These are phyloP conservation scores for Aspergillus fijiensis DNA, from an alignment of 2,329 filamentous ascomycete genomes.

Conservation along the genomic window DNA sequence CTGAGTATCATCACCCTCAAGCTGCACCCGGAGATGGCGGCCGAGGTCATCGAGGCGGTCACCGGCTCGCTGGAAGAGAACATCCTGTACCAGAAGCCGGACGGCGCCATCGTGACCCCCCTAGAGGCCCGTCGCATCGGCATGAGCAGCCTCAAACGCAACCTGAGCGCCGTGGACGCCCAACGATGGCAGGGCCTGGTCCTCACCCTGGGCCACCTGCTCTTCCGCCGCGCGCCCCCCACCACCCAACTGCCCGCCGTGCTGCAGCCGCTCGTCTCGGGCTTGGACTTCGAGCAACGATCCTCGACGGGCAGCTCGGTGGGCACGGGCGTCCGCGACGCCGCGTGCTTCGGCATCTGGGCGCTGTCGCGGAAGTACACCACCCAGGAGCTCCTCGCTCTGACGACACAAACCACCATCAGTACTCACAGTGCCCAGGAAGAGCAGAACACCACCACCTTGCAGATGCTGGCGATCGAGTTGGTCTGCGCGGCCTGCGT, in stretches of 20 bases:
- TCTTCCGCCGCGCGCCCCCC: conserved; percentile 81
- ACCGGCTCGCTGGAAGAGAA: conserved; percentile 67
- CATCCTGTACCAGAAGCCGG: conserved; percentile 55
- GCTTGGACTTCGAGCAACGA: conserved; percentile 84
- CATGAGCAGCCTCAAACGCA: conserved; percentile 45
- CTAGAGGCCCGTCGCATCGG: conserved; percentile 33
- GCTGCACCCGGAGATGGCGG: conserved; percentile 75
- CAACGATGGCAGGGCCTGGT: conserved; percentile 91
- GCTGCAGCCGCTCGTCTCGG: conserved; percentile 72
- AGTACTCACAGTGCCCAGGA: conserved; percentile 29
- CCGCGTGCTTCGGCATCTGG: conserved; percentile 96
- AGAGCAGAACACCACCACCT: conserved; percentile 44
- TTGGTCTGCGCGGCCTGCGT: conserved; percentile 79
- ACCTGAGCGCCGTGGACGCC: conserved; percentile 74
- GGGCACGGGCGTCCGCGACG: conserved; percentile 89
- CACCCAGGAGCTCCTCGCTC: conserved; percentile 69
- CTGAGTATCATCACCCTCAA: conserved; percentile 83
- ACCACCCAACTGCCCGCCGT: conserved; percentile 68
- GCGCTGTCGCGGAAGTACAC: conserved; percentile 82
- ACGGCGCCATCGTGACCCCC: conserved; percentile 40
- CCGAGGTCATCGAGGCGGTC: conserved; percentile 83
- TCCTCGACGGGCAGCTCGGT: conserved; percentile 80
- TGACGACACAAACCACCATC: conserved; percentile 46
- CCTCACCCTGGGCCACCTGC: conserved; percentile 78
- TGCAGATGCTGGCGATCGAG: conserved; percentile 78